Evolutionary conservation across 2,329 filamentous ascomycete species (phyloP).

Genomic region (Lasiodiplodia citricola): DNA sequence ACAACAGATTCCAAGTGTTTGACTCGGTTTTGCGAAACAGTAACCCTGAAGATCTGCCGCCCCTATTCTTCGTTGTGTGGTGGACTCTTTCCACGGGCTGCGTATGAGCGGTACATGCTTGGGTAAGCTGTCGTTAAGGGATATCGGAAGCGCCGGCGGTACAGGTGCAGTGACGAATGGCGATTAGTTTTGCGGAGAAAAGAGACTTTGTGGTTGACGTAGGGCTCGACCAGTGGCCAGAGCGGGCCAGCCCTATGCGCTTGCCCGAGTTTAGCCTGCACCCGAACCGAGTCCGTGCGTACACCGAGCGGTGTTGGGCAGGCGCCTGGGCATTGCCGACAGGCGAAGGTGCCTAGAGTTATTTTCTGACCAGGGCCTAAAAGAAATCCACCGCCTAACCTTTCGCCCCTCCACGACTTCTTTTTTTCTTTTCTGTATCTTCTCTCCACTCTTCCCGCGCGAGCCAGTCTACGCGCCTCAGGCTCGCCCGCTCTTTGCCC

Average conservation of each 20-base stretch:
- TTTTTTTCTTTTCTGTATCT: slow-evolving; percentile 10
- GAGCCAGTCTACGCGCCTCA: slow-evolving; percentile 5
- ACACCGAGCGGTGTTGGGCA: slow-evolving; percentile 17
- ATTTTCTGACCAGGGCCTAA: slow-evolving; percentile 23
- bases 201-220: background rate
- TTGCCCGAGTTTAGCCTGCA: slow-evolving; percentile 17
- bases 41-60: background rate
- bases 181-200: slow-evolving; percentile 17
- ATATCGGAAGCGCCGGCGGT: background rate
- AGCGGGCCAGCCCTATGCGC: slow-evolving; percentile 17
- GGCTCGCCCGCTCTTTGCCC: slow-evolving; percentile 7
- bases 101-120: background rate
- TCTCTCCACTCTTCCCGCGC: slow-evolving; percentile 5
- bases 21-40: background rate
- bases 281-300: background rate
- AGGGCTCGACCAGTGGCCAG: slow-evolving; percentile 1
- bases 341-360: background rate
- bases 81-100: background rate
- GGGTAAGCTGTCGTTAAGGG: background rate
- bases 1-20: background rate
- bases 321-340: slow-evolving; percentile 11
- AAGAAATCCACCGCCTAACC: slow-evolving; percentile 22
- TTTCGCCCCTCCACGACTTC: background rate
- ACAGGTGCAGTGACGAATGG: slow-evolving; percentile 4
- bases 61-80: background rate